Evolutionary conservation across 805 yeast species (phyloP).

Genomic region (Blastobotrys mokoenaii): DNA sequence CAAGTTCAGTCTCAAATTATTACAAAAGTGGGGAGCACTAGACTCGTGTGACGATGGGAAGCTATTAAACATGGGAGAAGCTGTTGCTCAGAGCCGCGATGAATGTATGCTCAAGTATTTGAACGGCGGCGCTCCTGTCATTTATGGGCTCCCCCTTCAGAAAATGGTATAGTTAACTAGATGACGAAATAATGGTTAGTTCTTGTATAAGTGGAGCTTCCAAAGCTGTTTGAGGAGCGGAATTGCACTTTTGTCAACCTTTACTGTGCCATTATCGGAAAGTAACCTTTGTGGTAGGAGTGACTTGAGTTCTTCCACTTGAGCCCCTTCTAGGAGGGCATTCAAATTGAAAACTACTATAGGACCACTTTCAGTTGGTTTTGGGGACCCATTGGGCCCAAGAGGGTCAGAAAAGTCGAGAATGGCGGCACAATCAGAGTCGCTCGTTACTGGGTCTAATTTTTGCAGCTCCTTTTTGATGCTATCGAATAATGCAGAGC

Average conservation of each 20-base stretch:
- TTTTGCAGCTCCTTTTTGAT: too few species aligned
- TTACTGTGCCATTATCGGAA: too few species aligned
- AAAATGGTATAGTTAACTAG: neutral
- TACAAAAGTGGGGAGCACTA: slow-evolving; percentile 60
- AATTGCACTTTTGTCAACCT: neutral
- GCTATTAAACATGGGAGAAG: slow-evolving; percentile 37
- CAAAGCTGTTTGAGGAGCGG: neutral
- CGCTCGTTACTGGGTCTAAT: too few species aligned
- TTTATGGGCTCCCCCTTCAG: slow-evolving; percentile 71
- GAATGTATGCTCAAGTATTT: slow-evolving; percentile 62
- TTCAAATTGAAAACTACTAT: too few species aligned
- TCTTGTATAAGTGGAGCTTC: neutral
- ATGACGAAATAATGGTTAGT: neutral
- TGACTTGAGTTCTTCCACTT: too few species aligned
- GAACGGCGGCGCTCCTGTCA: slow-evolving; percentile 89
- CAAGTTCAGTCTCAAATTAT: slow-evolving; percentile 52
- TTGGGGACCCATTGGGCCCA: too few species aligned
- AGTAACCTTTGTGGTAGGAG: too few species aligned
- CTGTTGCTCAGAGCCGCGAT: slow-evolving; percentile 55
- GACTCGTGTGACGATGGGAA: slow-evolving; percentile 17
- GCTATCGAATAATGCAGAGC: too few species aligned
- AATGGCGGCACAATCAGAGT: too few species aligned
- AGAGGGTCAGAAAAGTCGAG: too few species aligned
- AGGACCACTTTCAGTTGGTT: too few species aligned
- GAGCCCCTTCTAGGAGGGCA: too few species aligned